Conservation (phyloP, 441 rosid genomes). For the Jatropha multifida region DNA sequence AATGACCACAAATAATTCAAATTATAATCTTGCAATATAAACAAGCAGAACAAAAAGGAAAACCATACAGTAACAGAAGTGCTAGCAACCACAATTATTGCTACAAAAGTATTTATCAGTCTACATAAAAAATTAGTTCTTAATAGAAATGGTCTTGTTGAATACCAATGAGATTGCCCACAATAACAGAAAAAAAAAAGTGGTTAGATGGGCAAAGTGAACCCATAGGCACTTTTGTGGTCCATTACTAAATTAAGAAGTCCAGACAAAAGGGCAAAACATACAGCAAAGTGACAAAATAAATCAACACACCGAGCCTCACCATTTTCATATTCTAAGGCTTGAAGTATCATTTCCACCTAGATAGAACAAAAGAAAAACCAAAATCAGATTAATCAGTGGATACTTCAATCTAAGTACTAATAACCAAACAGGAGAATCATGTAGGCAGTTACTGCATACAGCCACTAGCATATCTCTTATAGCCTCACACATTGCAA, state of each 20-base stretch:
- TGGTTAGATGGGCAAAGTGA: too few species aligned
- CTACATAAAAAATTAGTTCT: neutral
- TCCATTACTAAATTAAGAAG: too few species aligned
- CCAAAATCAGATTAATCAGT: neutral
- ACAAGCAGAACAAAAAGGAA: neutral
- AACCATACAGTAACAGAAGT: neutral
- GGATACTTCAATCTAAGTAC: neutral
- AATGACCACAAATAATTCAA: neutral
- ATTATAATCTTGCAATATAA: too few species aligned
- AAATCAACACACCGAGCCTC: slow-evolving; percentile 10
- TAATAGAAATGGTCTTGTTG: too few species aligned
- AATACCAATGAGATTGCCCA: too few species aligned
- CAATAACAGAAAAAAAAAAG: too few species aligned
- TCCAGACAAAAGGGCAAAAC: too few species aligned
- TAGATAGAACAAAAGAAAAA: slow-evolving; percentile 22
- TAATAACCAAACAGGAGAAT: neutral
- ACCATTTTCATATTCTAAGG: slow-evolving; percentile 77
- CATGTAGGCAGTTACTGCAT: neutral
- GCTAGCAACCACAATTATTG: neutral
- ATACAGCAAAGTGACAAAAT: neutral
- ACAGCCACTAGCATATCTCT: neutral
- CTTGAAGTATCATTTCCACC: slow-evolving; percentile 92
- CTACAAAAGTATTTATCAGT: neutral
- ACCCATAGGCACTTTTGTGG: too few species aligned
- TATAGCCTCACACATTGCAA: neutral